Conservation (phyloP, 768 basidiomycete species). For the Tricholoma furcatifolium region DNA sequence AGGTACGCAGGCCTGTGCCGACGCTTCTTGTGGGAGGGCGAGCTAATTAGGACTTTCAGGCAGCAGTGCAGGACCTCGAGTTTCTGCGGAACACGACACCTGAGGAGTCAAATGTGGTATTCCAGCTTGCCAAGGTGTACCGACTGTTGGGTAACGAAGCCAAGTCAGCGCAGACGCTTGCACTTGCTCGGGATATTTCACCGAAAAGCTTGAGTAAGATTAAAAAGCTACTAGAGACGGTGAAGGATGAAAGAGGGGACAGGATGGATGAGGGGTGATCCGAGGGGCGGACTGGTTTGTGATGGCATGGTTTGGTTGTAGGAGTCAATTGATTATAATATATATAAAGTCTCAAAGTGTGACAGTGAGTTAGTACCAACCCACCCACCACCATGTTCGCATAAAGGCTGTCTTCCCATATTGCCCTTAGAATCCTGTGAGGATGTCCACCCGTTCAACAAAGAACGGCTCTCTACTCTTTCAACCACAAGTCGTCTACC, state of each 20-base stretch:
- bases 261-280: slow-evolving; percentile 74
- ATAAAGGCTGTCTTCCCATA: slow-evolving; percentile 29
- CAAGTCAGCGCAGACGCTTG: slow-evolving; percentile 82
- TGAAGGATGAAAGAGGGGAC: slow-evolving; percentile 57
- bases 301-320: slow-evolving; percentile 17
- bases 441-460: slow-evolving; percentile 81
- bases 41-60: slow-evolving; percentile 44
- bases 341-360: slow-evolving; percentile 24
- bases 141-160: slow-evolving; percentile 75
- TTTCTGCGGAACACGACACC: slow-evolving; percentile 79
- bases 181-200: slow-evolving; percentile 89
- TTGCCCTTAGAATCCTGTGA: slow-evolving; percentile 36
- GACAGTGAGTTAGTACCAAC: slow-evolving; percentile 15
- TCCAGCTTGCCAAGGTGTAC: slow-evolving; percentile 93
- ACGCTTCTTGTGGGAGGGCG: slow-evolving; percentile 9
- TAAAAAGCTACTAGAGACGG: slow-evolving; percentile 72
- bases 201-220: slow-evolving; percentile 87
- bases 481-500: slow-evolving; percentile 84
- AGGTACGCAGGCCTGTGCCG: slow-evolving; percentile 49
- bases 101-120: slow-evolving; percentile 95
- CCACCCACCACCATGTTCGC: slow-evolving; percentile 42
- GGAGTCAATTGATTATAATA: slow-evolving; percentile 10
- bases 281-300: slow-evolving; percentile 15
- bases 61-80: slow-evolving; percentile 80
- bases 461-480: slow-evolving; percentile 87